Percentiles rank a stretch among this genome's conserved stretches.
Evolutionary conservation across 305 asterid species (phyloP).

Genomic region (Solanum chacoense): DNA sequence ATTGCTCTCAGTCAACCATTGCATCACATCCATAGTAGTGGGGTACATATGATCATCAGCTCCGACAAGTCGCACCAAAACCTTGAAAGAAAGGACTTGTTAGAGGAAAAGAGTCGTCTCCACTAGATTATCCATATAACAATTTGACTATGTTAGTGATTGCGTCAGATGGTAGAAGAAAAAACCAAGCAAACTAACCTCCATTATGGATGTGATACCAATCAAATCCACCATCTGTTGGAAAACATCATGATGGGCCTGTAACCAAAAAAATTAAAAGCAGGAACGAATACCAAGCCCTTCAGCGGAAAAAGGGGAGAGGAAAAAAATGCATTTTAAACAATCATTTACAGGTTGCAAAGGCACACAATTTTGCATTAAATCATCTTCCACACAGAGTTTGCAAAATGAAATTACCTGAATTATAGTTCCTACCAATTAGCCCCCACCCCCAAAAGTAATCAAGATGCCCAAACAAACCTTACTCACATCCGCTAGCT

Average conservation of each 20-base stretch:
- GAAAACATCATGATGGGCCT: constrained; percentile 76
- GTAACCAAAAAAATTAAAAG: constrained; percentile 9
- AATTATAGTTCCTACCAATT: background rate
- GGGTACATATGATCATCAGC: constrained; percentile 87
- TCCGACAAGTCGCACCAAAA: constrained; percentile 90
- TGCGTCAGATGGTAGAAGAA: background rate
- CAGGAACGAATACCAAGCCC: background rate
- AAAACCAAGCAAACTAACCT: constrained; percentile 39
- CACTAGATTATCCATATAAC: background rate
- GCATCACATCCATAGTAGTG: constrained; percentile 75
- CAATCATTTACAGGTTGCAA: background rate
- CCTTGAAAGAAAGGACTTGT: constrained; percentile 38
- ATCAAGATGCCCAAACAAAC: background rate
- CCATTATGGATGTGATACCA: constrained; percentile 97
- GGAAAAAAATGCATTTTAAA: background rate
- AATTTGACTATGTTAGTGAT: background rate
- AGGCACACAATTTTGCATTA: background rate
- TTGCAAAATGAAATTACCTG: background rate
- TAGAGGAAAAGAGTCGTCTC: constrained; percentile 8
- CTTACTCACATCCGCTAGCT: background rate
- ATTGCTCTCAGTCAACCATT: constrained; percentile 92
- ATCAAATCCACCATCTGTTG: constrained; percentile 90
- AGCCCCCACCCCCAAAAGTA: background rate
- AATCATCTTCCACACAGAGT: background rate
- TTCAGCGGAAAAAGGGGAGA: background rate